phyloP scores from a whole-genome alignment of 768 basidiomycete species.

The Lactarius sanguifluus region DNA sequence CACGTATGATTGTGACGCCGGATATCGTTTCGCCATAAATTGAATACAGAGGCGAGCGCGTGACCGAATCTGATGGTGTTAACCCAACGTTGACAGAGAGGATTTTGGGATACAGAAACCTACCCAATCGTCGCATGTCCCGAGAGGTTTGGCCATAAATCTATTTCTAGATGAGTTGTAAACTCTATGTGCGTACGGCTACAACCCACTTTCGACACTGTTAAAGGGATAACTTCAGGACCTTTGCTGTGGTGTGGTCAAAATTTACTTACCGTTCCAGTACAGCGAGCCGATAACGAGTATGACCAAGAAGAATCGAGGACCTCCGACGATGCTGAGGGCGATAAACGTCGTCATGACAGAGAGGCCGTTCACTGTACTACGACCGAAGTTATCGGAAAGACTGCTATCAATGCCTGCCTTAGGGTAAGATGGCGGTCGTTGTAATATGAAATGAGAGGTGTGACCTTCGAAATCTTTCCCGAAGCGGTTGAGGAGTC shows the following conservation, averaged over 20 bases:
- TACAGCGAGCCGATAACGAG: slow-evolving; percentile 60
- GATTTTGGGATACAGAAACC: slow-evolving; percentile 28
- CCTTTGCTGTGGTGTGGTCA: too few species aligned
- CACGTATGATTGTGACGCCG: slow-evolving; percentile 59
- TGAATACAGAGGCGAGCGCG: slow-evolving; percentile 51
- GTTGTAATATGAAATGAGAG: neutral
- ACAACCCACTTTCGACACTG: slow-evolving; percentile 20
- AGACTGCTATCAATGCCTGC: slow-evolving; percentile 78
- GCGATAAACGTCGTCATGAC: slow-evolving; percentile 69
- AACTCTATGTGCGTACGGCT: neutral
- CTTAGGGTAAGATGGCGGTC: slow-evolving; percentile 25
- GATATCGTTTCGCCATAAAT: slow-evolving; percentile 55
- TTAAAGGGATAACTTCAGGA: slow-evolving; percentile 5
- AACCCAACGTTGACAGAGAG: neutral
- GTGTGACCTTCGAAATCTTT: slow-evolving; percentile 79
- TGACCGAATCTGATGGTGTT: slow-evolving; percentile 40
- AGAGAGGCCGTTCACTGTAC: slow-evolving; percentile 67
- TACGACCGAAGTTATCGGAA: slow-evolving; percentile 84
- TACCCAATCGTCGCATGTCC: slow-evolving; percentile 79
- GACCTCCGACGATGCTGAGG: slow-evolving; percentile 76
- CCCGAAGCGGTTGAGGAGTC: slow-evolving; percentile 79
- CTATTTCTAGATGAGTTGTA: slow-evolving; percentile 31
- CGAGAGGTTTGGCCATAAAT: slow-evolving; percentile 85
- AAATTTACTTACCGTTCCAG: slow-evolving; percentile 56
- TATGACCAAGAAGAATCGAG: slow-evolving; percentile 66